Base-by-base conservation (phyloP, 306 rosid species). In the Quillaja saponaria region DNA sequence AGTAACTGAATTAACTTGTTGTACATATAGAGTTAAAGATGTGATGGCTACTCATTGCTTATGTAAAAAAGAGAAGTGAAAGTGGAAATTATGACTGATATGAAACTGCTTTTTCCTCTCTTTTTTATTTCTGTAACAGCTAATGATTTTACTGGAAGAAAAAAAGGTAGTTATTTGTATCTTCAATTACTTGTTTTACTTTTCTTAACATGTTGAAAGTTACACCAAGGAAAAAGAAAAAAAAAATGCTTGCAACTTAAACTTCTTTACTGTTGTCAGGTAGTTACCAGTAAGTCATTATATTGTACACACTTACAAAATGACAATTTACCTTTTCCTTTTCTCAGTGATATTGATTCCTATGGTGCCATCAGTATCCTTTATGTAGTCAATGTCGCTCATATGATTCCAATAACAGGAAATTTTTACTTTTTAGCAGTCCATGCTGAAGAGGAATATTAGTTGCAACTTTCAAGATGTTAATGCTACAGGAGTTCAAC, bases 1-100 rank as follows among this genome's bases (percentile, higher is more conserved):
- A 63, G 34, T 53, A 66, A 65, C 31, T 20, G 11, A 20, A 40
- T 64, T 50, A 58, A 55, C 50, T 70, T 21, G 66, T 55, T 41
- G 42, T 25, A 39, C 50, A 34, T 74, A 72, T 67, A 71, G 73
- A 62, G 71, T 58, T 55, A 46, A 63, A 55, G 75, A 74, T 67
- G 76, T 77, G 84, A 75, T 67, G 76, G 81, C 55, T 61, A 74
- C 82, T 77, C 72, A 79, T 61, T 74, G 70, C 78, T 15, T 19
- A 68, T 69, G 78, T 64, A 60, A 52, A 67, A 67, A 73, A 64
- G 72, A 63, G 42, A 38, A 19, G 75, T 40, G 70, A 74, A 75
- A 68, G 47, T 40, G 72, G 78, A 74, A 67, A 44, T 56, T 64
- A 67, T 63, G 80, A 71, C 49, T 75, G 68, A 74, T 72, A 49